Percentiles rank a stretch among this genome's conserved stretches.
These are phyloP conservation scores for barrel medic (Medicago truncatula) DNA, from an alignment of 306 rosid species.

Conservation along the genomic window DNA sequence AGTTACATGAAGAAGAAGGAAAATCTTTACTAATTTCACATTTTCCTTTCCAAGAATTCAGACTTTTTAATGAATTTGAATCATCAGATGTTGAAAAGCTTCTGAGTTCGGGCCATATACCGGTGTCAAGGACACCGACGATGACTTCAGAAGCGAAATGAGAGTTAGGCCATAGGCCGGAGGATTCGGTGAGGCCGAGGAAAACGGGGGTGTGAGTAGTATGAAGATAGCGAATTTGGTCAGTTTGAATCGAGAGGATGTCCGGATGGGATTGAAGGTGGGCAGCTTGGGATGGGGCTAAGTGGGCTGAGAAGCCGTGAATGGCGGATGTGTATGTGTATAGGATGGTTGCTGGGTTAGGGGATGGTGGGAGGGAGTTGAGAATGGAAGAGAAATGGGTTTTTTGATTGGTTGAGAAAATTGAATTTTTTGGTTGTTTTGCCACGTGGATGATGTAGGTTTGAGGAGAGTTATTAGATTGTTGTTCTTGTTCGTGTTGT, in stretches of 20 bases:
- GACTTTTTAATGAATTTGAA: no score
- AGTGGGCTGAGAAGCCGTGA: slow-evolving; percentile 71
- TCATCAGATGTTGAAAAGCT: slow-evolving; percentile 45
- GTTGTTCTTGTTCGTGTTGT: not conserved
- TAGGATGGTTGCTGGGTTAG: slow-evolving; percentile 60
- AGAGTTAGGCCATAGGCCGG: slow-evolving; percentile 69
- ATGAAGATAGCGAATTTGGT: slow-evolving; percentile 72
- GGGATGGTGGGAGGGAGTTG: slow-evolving; percentile 68
- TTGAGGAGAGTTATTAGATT: slow-evolving; percentile 48
- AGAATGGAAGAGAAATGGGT: slow-evolving; percentile 76
- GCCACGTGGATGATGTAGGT: slow-evolving; percentile 84
- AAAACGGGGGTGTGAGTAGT: slow-evolving; percentile 76
- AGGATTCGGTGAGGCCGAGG: slow-evolving; percentile 63
- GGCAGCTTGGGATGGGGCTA: slow-evolving; percentile 52
- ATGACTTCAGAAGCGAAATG: slow-evolving; percentile 69
- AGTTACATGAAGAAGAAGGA: slow-evolving; percentile 63
- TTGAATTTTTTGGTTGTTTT: slow-evolving; percentile 52
- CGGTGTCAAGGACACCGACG: slow-evolving; percentile 78
- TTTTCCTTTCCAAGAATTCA: slow-evolving; percentile 57
- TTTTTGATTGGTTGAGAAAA: slow-evolving; percentile 58
- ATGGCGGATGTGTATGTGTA: slow-evolving; percentile 65
- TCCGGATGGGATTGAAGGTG: slow-evolving; percentile 45
- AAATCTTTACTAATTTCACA: slow-evolving; percentile 56
- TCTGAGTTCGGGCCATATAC: slow-evolving; percentile 78
- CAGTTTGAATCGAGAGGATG: slow-evolving; percentile 67